Conservation (phyloP, 148 eudicot genomes). For the Fagopyrum tataricum region DNA sequence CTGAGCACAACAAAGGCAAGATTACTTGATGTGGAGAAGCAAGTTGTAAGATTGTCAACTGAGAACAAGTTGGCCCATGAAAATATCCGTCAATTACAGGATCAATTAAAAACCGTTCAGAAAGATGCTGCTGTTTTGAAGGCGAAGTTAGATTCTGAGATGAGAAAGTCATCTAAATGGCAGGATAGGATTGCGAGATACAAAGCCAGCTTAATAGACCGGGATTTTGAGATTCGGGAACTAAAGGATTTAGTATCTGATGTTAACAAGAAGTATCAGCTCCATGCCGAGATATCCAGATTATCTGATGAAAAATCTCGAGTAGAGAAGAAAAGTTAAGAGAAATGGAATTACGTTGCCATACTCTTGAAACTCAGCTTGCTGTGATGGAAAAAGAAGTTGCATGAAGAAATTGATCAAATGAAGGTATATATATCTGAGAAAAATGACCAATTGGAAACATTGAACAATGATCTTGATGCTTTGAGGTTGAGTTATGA, state of each 20-base stretch:
- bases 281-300: constrained; percentile 53
- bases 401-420: constrained; percentile 50
- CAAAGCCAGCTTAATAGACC: constrained; percentile 63
- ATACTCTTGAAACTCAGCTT: constrained; percentile 42
- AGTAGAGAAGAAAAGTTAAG: constrained; percentile 55
- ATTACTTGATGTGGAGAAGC: constrained; percentile 48
- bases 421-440: constrained; percentile 36
- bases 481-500: constrained; percentile 32
- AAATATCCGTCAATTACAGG: constrained; percentile 38
- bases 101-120: constrained; percentile 47
- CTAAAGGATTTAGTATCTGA: constrained; percentile 59
- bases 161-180: constrained; percentile 53
- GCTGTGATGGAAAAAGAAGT: constrained; percentile 36
- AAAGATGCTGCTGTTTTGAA: constrained; percentile 55
- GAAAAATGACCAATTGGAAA: constrained; percentile 24
- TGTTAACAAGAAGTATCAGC: constrained; percentile 54
- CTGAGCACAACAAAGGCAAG: constrained; percentile 40
- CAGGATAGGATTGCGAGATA: constrained; percentile 74
- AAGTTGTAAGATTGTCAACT: constrained; percentile 40
- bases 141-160: constrained; percentile 57
- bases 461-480: constrained; percentile 9
- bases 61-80: constrained; percentile 42
- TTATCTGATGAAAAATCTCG: constrained; percentile 45
- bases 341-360: constrained; percentile 65
- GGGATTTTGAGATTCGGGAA: constrained; percentile 80